Percentiles rank a stretch among this genome's conserved stretches.
phyloP scores from a whole-genome alignment of 2,329 filamentous ascomycete genomes.

The Pestalotiopsis sp. region DNA sequence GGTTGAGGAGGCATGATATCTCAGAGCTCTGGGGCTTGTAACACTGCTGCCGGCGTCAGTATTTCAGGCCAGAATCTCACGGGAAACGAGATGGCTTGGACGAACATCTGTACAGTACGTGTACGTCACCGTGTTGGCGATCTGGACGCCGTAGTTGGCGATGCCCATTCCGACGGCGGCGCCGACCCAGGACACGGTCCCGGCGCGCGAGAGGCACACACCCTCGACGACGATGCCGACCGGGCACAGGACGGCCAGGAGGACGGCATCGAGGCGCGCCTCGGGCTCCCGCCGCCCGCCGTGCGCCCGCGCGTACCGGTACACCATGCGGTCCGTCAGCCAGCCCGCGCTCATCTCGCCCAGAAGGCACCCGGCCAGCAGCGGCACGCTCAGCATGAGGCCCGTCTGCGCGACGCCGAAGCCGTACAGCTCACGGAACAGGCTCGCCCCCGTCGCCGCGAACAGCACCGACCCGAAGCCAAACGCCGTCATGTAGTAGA shows the following conservation, averaged over 20 bases:
- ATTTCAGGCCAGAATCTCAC: too few species aligned
- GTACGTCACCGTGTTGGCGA: constrained; percentile 34
- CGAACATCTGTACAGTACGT: constrained; percentile 32
- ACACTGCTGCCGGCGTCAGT: constrained; percentile 13
- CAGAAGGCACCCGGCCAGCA: constrained; percentile 24
- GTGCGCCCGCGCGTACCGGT: constrained; percentile 25
- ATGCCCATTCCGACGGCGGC: constrained; percentile 36
- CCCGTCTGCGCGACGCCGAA: constrained; percentile 25
- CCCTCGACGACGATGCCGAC: constrained; percentile 27
- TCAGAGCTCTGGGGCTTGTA: constrained; percentile 37
- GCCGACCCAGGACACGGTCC: constrained; percentile 29
- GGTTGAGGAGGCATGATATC: constrained; percentile 32
- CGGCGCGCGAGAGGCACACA: constrained; percentile 27
- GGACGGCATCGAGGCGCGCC: constrained; percentile 31
- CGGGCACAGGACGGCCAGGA: constrained; percentile 25
- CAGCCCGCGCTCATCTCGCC: constrained; percentile 27
- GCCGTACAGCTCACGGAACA: constrained; percentile 21
- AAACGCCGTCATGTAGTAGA: constrained; percentile 25
- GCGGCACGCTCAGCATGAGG: constrained; percentile 24
- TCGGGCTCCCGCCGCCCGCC: constrained; percentile 28
- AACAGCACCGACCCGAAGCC: constrained; percentile 27
- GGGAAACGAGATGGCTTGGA: not conserved
- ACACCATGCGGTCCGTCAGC: constrained; percentile 28
- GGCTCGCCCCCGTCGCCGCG: constrained; percentile 20
- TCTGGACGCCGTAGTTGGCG: constrained; percentile 33